A percentile compares a stretch with the other conserved stretches of the same genome.
phyloP scores from a whole-genome alignment of 2,329 filamentous ascomycete species.

The Fusarium sp. region DNA sequence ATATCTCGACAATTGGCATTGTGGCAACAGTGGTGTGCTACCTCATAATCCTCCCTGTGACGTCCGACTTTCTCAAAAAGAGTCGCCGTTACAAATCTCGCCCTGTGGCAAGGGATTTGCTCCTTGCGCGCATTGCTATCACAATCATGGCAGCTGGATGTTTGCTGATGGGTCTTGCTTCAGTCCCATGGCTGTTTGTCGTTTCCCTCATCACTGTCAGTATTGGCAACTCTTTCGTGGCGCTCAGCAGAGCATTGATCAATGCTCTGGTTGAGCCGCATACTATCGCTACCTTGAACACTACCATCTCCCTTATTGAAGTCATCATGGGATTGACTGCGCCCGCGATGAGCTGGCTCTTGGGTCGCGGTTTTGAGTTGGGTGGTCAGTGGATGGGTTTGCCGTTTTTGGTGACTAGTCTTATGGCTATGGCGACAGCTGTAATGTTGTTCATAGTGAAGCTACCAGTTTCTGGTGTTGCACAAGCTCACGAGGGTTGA shows the following conservation, averaged over 20 bases:
- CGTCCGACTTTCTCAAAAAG: constrained; percentile 47
- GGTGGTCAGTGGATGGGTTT: constrained; percentile 61
- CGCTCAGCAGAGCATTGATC: constrained; percentile 59
- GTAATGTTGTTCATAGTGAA: constrained; percentile 45
- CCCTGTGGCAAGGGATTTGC: constrained; percentile 52
- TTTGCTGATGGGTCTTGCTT: constrained; percentile 50
- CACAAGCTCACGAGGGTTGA: constrained; percentile 25
- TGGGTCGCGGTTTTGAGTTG: constrained; percentile 55
- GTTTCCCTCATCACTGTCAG: constrained; percentile 55
- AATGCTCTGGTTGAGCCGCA: constrained; percentile 63
- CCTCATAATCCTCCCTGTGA: constrained; percentile 49
- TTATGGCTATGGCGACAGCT: constrained; percentile 44
- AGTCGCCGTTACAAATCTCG: constrained; percentile 39
- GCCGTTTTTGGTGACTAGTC: constrained; percentile 54
- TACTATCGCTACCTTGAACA: constrained; percentile 64
- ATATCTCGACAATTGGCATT: constrained; percentile 52
- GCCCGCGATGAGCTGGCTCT: constrained; percentile 57
- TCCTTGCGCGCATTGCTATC: constrained; percentile 49
- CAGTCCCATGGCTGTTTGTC: constrained; percentile 48
- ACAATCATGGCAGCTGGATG: constrained; percentile 46
- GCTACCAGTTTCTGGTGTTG: constrained; percentile 35
- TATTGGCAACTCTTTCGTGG: constrained; percentile 54
- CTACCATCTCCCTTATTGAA: constrained; percentile 60
- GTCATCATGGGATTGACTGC: constrained; percentile 56
- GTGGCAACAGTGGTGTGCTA: constrained; percentile 51